Conservation (phyloP, 1,284 basidiomycete species). For the Papiliotrema fonsecae region DNA sequence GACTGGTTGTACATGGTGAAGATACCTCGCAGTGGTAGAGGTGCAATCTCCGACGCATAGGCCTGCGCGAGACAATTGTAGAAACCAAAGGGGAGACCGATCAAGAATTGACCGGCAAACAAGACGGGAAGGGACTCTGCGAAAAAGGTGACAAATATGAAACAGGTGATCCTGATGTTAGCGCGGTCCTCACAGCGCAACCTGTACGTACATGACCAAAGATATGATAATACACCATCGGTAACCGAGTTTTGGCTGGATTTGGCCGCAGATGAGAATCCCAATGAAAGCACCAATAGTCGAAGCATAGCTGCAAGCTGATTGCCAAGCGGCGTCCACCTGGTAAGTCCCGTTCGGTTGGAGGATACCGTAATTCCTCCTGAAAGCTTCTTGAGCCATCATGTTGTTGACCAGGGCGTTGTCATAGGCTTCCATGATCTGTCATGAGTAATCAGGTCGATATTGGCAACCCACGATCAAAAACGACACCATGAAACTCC, state of each 20-base stretch:
- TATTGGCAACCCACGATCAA: not conserved
- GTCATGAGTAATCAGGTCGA: not conserved
- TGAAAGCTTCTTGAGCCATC: conserved; percentile 37
- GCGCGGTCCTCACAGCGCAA: too few species aligned
- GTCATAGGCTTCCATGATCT: conserved; percentile 5
- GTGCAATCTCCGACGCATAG: conserved; percentile 37
- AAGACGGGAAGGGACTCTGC: conserved; percentile 18
- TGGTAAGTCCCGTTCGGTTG: conserved; percentile 25
- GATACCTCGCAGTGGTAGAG: conserved; percentile 36
- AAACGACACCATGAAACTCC: conserved; percentile 5
- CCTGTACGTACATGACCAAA: too few species aligned
- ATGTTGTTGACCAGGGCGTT: conserved; percentile 22
- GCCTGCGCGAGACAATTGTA: conserved; percentile 17
- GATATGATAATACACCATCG: conserved; percentile 26
- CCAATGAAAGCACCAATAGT: conserved; percentile 43
- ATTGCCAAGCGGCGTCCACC: conserved; percentile 49
- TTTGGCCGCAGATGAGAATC: conserved; percentile 37
- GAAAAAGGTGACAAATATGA: conserved; percentile 27
- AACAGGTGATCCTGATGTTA: conserved; percentile 18
- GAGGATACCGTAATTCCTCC: conserved; percentile 1
- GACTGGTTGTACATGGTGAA: conserved; percentile 35
- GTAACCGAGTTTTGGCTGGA: conserved; percentile 37
- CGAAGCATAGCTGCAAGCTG: conserved; percentile 43
- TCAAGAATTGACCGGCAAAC: conserved; percentile 36
- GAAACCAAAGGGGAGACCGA: conserved; percentile 33